Conservation (phyloP, 345 rosid species). For the Aquilaria malaccensis region DNA sequence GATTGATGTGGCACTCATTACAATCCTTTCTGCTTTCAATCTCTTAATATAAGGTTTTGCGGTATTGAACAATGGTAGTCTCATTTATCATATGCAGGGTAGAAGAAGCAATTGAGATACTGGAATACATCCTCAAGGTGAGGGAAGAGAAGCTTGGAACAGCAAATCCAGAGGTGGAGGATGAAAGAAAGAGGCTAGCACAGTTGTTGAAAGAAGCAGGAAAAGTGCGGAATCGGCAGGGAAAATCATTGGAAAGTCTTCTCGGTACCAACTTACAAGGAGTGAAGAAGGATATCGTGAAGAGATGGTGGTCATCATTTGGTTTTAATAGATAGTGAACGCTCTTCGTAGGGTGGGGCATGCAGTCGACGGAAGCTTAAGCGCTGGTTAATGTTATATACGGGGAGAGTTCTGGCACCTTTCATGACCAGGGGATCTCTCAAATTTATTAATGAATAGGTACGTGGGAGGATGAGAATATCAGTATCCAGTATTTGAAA, state of each 20-base stretch:
- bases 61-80: not conserved
- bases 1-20: too few relatives aligned
- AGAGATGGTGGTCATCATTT: conserved; percentile 15
- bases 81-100: conserved; percentile 27
- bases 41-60: not conserved
- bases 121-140: conserved; percentile 42
- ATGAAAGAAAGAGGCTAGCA: conserved; percentile 45
- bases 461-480: too few relatives aligned
- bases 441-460: too few relatives aligned
- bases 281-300: conserved; percentile 12
- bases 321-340: conserved; percentile 6
- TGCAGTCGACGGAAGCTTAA: too few relatives aligned
- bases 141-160: conserved; percentile 54
- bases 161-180: conserved; percentile 44
- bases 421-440: too few relatives aligned
- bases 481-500: too few relatives aligned
- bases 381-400: too few relatives aligned
- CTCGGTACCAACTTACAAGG: conserved; percentile 15
- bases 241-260: conserved; percentile 47
- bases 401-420: too few relatives aligned
- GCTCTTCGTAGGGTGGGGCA: too few relatives aligned
- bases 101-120: conserved; percentile 48
- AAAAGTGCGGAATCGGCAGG: conserved; percentile 34
- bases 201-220: conserved; percentile 51
- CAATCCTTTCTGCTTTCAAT: too few relatives aligned